A percentile compares a stretch with the other conserved stretches of the same genome.
Conservation (phyloP, 2,329 filamentous ascomycete species). For the Catunica adiposa region DNA sequence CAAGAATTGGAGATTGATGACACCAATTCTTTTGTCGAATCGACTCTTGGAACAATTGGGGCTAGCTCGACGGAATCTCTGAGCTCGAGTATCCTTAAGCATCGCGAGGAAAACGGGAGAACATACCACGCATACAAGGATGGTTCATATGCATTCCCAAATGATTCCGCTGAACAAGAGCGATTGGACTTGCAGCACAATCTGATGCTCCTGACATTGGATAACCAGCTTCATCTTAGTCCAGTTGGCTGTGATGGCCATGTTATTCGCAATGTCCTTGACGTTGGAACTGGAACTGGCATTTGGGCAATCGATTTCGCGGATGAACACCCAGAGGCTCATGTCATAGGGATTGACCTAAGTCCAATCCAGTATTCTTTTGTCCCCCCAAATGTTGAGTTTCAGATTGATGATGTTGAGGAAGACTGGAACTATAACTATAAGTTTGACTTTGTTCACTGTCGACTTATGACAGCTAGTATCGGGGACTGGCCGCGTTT, state of each 20-base stretch:
- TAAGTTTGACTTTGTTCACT: constrained; percentile 24
- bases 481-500: constrained; percentile 19
- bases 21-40: too few relatives aligned
- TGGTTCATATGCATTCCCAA: constrained; percentile 18
- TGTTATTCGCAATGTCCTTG: constrained; percentile 22
- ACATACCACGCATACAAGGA: constrained; percentile 20
- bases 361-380: constrained; percentile 25
- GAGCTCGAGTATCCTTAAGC: constrained; percentile 15
- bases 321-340: constrained; percentile 10
- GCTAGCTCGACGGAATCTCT: constrained; percentile 15
- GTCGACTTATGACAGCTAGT: constrained; percentile 20
- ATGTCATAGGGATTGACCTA: constrained; percentile 26
- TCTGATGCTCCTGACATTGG: constrained; percentile 21
- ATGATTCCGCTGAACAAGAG: constrained; percentile 17
- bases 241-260: constrained; percentile 16
- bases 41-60: too few relatives aligned
- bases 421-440: constrained; percentile 21
- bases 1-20: not conserved
- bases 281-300: constrained; percentile 33
- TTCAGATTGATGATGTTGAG: constrained; percentile 26
- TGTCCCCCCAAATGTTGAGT: constrained; percentile 30
- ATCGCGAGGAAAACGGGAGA: constrained; percentile 19
- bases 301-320: constrained; percentile 25
- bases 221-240: constrained; percentile 19
- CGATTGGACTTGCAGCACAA: constrained; percentile 22